phyloP scores from a whole-genome alignment of 1,284 basidiomycete genomes.

The Marasmius fiardii region DNA sequence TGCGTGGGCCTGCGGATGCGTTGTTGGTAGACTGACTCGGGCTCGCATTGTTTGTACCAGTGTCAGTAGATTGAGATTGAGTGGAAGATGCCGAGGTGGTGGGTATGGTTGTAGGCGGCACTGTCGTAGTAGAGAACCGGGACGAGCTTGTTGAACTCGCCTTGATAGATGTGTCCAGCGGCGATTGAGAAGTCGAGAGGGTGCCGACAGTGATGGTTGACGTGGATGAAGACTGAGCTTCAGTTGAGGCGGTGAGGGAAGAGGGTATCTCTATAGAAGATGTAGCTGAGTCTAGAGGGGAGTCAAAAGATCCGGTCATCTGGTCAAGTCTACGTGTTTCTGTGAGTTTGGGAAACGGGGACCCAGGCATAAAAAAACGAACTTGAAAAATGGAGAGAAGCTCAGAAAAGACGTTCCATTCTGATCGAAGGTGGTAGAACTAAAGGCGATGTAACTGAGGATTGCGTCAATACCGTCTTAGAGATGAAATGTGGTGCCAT shows the following conservation, averaged over 20 bases:
- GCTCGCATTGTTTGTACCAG: neutral
- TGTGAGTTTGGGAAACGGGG: neutral
- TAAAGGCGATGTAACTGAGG: conserved; percentile 58
- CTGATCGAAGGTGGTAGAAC: conserved; percentile 34
- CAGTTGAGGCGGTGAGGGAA: conserved; percentile 26
- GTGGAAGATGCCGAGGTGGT: neutral
- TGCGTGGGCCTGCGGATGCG: neutral
- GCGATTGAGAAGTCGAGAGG: conserved; percentile 23
- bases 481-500: neutral
- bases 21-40: neutral
- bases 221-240: conserved; percentile 1
- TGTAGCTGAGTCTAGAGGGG: conserved; percentile 45
- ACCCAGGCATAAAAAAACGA: conserved; percentile 19
- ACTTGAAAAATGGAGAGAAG: conserved; percentile 59
- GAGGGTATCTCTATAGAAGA: conserved; percentile 44
- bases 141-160: neutral
- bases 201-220: conserved; percentile 36
- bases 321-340: conserved; percentile 38
- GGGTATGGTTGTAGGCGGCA: neutral
- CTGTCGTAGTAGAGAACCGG: conserved; percentile 2
- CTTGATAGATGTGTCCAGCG: conserved; percentile 4
- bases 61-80: conserved; percentile 1
- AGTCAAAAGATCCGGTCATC: conserved; percentile 56
- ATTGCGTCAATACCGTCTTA: neutral
- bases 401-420: conserved; percentile 35